Evolutionary conservation across 306 rosid genomes (phyloP), one percentile per base, ranked within the genome.

Genomic region (Acacia melanoxylon): DNA sequence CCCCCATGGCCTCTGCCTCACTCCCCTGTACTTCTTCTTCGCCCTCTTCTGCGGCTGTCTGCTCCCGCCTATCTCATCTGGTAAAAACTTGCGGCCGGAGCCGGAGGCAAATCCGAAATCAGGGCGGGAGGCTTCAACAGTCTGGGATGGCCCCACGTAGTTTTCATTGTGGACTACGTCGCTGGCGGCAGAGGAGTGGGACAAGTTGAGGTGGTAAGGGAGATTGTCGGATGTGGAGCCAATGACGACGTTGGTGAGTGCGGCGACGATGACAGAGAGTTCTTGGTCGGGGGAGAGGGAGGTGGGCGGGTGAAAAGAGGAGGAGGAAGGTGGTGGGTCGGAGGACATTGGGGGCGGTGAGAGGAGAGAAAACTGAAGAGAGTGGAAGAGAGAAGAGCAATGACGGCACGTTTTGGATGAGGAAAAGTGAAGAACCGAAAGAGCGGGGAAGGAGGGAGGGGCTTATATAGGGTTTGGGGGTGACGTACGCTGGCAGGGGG

Each of bases 1-100:
- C 0, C 98, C 99, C 99, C 98, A 93, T 0, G 99, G 99, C 76
- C 99, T 86, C 82, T 93, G 99, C 51, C 98, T 87, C 44, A 95
- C 99, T 13, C 98, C 99, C 40, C 99, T 86, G 87, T 74, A 95
- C 17, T 91, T 93, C 88, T 93, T 95, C 87, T 92, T 92, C 19
- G 59, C 63, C 68, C 93, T 68, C 66, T 79, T 91, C 74, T 76
- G 75, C 68, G 78, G 90, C 76, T 79, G 88, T 56, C 82, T 58
- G 87, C 71, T 76, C n/a, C 66, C 77, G 77, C 78, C 33, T 29
- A 82, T 86, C 72, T 82, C 89, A 6, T 86, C 86, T 0, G 79
- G 89, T 87, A 91, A 93, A 29, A 86, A 86, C 3, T 89, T 81
- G 85, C 92, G 89, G 0, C 98, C 99, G 4, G 93, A 58, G 68